phyloP scores from a whole-genome alignment of 257 asterid genomes.

The Fraxinus pennsylvanica region DNA sequence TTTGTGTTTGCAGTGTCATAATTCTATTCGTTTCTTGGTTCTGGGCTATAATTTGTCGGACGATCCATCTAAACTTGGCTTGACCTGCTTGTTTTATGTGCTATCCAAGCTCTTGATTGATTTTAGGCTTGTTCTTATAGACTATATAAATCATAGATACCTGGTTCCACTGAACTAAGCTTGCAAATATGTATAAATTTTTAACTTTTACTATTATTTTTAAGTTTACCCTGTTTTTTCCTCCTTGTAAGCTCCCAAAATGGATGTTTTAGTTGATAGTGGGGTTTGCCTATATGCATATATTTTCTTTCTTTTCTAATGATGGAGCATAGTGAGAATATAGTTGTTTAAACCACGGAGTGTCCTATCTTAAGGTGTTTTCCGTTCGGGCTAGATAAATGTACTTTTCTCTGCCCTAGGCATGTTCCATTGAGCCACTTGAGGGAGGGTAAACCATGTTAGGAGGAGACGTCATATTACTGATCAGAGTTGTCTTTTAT shows the following conservation, averaged over 20 bases:
- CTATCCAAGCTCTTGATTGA: background rate
- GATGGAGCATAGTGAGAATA: background rate
- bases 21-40: background rate
- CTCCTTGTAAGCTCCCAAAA: background rate
- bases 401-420: background rate
- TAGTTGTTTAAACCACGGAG: background rate
- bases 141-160: background rate
- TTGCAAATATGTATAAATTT: background rate
- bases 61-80: background rate
- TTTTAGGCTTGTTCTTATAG: background rate
- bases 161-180: constrained; percentile 15
- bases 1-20: constrained; percentile 12
- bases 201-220: constrained; percentile 14
- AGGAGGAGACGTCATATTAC: background rate
- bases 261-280: background rate
- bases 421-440: background rate
- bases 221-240: background rate
- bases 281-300: background rate
- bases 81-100: background rate
- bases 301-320: no score
- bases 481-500: background rate
- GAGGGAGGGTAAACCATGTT: background rate
- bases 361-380: background rate
- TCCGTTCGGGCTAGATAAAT: background rate
- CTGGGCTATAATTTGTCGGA: constrained; percentile 9